Conservation (phyloP, 495 filamentous ascomycete species). For the Aspergillus sparsus region DNA sequence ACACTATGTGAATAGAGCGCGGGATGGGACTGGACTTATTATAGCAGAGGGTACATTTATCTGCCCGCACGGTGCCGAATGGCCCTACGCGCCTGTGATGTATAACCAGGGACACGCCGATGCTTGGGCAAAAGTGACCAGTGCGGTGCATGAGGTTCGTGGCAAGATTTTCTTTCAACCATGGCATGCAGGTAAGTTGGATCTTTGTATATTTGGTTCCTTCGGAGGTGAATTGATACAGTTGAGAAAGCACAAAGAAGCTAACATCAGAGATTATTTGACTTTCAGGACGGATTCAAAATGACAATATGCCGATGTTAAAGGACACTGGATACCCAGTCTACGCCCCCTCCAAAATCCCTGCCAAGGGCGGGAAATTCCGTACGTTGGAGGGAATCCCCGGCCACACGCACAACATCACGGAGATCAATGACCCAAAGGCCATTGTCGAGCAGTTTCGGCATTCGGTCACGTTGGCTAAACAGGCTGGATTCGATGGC, state of each 20-base stretch:
- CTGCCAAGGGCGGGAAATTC: not conserved
- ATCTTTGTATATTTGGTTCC: too few relatives aligned
- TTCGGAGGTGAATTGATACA: too few relatives aligned
- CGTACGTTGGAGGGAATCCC: not conserved
- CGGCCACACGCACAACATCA: constrained; percentile 19
- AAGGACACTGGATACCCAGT: too few relatives aligned
- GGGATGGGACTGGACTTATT: constrained; percentile 60
- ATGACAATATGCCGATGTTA: too few relatives aligned
- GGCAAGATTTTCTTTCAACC: constrained; percentile 4
- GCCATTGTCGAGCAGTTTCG: constrained; percentile 51
- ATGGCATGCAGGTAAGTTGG: not conserved
- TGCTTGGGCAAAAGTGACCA: constrained; percentile 58
- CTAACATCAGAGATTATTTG: too few relatives aligned
- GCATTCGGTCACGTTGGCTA: constrained; percentile 53
- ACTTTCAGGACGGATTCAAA: too few relatives aligned
- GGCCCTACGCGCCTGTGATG: constrained; percentile 57
- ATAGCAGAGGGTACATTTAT: constrained; percentile 63
- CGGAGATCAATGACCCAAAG: constrained; percentile 45
- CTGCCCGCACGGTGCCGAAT: constrained; percentile 48
- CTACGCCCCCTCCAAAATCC: not conserved
- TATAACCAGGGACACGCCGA: constrained; percentile 53
- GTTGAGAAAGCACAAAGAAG: too few relatives aligned
- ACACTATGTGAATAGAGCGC: constrained; percentile 64
- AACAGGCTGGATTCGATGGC: constrained; percentile 65
- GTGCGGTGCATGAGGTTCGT: constrained; percentile 50